phyloP scores from a whole-genome alignment of 164 flowering plant genomes.

The Nelumbo lutea region DNA sequence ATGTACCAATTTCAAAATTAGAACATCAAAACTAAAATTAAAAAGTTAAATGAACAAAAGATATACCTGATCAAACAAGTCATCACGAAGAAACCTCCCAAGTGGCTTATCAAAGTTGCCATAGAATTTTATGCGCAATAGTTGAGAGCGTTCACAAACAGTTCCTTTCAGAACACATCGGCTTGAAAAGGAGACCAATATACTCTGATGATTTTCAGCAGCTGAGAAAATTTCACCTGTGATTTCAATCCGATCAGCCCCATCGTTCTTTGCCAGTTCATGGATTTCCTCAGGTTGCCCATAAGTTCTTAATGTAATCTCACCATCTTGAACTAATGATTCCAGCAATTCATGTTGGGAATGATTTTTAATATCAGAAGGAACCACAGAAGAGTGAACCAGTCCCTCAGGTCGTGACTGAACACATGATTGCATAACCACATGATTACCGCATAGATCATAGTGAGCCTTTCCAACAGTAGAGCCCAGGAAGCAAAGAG shows the following conservation, averaged over 20 bases:
- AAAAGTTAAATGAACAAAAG: not conserved
- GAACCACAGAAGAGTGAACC: constrained; percentile 2
- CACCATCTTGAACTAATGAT: constrained; percentile 12
- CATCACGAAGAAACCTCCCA: constrained; percentile 66
- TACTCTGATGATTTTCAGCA: constrained; percentile 71
- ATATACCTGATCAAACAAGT: constrained; percentile 69
- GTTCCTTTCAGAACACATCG: constrained; percentile 79
- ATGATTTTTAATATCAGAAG: constrained; percentile 13
- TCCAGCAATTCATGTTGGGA: constrained; percentile 21
- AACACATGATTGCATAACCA: constrained; percentile 6
- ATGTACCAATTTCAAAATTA: not conserved
- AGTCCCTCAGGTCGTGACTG: constrained; percentile 6
- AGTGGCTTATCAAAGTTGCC: constrained; percentile 77
- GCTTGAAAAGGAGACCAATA: constrained; percentile 70
- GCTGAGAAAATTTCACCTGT: constrained; percentile 53
- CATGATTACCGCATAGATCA: constrained; percentile 20
- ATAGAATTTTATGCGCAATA: constrained; percentile 76
- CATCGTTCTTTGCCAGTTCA: constrained; percentile 21
- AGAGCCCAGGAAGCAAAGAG: constrained; percentile 10
- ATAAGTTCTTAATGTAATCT: not conserved
- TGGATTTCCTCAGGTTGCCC: constrained; percentile 16
- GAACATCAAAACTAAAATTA: not conserved
- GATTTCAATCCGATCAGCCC: constrained; percentile 28
- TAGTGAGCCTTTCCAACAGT: constrained; percentile 14
- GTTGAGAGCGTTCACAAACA: constrained; percentile 73